Evolutionary conservation across 1,284 basidiomycete species (phyloP), one percentile per base, ranked within the genome.

Genomic region (Ceratobasidium sp.): DNA sequence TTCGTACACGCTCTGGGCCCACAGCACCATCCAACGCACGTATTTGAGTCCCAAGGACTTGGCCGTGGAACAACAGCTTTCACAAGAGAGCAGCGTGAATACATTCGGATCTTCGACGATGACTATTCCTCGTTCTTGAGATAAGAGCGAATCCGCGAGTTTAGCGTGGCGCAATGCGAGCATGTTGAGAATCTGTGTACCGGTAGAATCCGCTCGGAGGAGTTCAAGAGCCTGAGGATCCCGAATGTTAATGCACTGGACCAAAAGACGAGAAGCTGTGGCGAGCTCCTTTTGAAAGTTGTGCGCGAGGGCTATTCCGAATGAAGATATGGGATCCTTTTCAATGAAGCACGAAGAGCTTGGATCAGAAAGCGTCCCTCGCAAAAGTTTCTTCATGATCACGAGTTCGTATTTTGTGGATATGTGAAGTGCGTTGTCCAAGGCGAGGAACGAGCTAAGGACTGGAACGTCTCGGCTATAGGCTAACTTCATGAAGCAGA

Each of bases 381-480:
- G 62, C 12, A 65, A 50, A 8, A 65, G 62, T 18, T 43, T 50
- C 16, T 52, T 53, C 48, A 65, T 65, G 48, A 65, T 65, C 46
- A 12, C 12, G 3, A 65, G 48, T n/a, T 53, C 48, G 36, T 52
- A 65, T 30, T 65, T 65, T 16, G 46, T 16, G 2, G 45, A 10
- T 0, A 65, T 30, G n/a, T 53, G 34, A 3, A 65, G 62, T 14
- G 62, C 62, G 26, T 52, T 53, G 23, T 65, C 62, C 32, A 65
- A 23, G n/a, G 62, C 62, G 2, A n/a, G n/a, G 21, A 65, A 65
- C 34, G 62, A 53, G 5, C 30, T 26, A 21, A 65, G 48, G 9
- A 41, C 48, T 0, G 62, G 62, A 2, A 65, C 32, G 34, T 65
- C 62, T 28, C 62, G 62, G 26, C 45, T 50, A 41, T 65, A 65